Evolutionary conservation across 2,329 filamentous ascomycete species (phyloP), one percentile per base, ranked within the genome.

Genomic region (Cercospora brassicicola): DNA sequence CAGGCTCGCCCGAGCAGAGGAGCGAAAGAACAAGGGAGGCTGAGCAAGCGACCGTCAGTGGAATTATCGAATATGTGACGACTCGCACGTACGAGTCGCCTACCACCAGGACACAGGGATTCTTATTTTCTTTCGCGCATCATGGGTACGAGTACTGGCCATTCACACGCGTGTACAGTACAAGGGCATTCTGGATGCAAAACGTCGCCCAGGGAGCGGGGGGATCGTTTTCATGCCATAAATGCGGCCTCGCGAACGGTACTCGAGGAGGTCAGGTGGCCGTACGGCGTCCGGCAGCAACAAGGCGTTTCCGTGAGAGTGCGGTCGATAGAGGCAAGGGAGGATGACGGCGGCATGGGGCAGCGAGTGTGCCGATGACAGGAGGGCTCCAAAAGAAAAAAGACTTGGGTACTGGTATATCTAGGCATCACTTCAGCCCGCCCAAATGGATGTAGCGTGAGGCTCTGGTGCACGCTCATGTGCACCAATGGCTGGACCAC

Each of bases 1-100:
- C 59, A 88, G 94, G 73, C 89, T 92, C 78, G 93, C 93, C 71
- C 88, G 94, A 79, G 91, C 91, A 28, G 90, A 94, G 76, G 94
- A 98, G 81, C 79, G 81, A 39, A 79, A 79, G 68, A 84, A 83
- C 75, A 85, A 85, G 77, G 82, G 82, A 68, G 73, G 67, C 33
- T 76, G 62, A 72, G 66, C 36, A 31, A 26, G 31, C 56, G 3
- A 30, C 15, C 9, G 3, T 11, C 11, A 18, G 11, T 33, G 48
- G 26, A 26, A 30, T 20, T 33, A n/a, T 31, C 53, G 53, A 31
- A 26, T 10, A 57, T 30, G n/a, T 9, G 53, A 18, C 53, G 53
- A 57, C 53, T 57, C 26, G 53, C 53, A 57, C 45, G 6, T 23
- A 26, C 45, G 45, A 51, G 45, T 51, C 45, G 20, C 18, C 20